These are phyloP conservation scores for Tricholoma flavovirens DNA, from an alignment of 768 basidiomycete species.

Conservation along the genomic window DNA sequence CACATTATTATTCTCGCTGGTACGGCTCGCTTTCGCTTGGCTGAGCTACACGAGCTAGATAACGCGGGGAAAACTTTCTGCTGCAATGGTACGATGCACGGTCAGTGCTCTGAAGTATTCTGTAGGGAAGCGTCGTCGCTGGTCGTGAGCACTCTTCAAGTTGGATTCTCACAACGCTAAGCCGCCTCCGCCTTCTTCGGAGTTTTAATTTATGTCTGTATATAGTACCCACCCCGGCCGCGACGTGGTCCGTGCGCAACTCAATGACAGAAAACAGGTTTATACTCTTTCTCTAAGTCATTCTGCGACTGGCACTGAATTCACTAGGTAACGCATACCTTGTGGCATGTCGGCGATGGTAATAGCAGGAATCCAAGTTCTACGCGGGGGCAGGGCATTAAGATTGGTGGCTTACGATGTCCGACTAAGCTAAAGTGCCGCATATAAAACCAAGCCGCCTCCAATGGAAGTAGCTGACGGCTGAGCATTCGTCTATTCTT, in stretches of 20 bases:
- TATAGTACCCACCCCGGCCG: slow-evolving; percentile 16
- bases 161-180: slow-evolving; percentile 3
- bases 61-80: slow-evolving; percentile 1
- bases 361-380: no score
- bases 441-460: no score
- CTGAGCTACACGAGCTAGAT: slow-evolving; percentile 2
- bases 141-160: slow-evolving; percentile 9
- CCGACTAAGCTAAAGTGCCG: no score
- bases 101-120: slow-evolving; percentile 3
- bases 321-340: no score
- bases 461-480: no score
- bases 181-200: slow-evolving; percentile 14
- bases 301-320: no score
- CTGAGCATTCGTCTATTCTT: no score
- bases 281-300: no score
- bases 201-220: slow-evolving; percentile 25
- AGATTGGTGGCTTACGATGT: no score
- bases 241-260: slow-evolving; percentile 14
- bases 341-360: no score
- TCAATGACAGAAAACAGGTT: no score
- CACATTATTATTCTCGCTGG: slow-evolving; percentile 22
- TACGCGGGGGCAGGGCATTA: no score
- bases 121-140: slow-evolving; percentile 1
- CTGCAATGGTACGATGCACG: neutral
- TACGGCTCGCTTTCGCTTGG: slow-evolving; percentile 7